Evolutionary conservation across 768 basidiomycete genomes (phyloP).

Genomic region (Trichaptum fuscoviolaceum): DNA sequence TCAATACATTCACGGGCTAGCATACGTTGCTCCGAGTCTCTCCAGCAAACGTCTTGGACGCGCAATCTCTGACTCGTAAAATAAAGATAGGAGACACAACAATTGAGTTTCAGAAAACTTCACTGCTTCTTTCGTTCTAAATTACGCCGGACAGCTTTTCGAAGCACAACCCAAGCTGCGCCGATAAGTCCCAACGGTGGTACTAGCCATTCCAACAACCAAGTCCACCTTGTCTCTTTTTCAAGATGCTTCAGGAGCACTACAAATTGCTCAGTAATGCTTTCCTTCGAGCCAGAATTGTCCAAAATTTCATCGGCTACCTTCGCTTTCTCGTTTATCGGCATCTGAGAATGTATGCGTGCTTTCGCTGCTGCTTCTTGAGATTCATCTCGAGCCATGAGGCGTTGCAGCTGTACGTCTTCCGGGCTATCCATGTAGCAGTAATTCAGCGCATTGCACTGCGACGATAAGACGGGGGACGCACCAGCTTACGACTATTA

Average conservation of each 20-base stretch:
- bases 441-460: background rate
- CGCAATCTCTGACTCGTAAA: background rate
- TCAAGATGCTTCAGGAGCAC: constrained; percentile 35
- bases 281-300: constrained; percentile 73
- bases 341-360: constrained; percentile 75
- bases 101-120: background rate
- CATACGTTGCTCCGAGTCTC: too few species aligned
- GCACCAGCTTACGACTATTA: constrained; percentile 91
- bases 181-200: constrained; percentile 51
- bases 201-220: constrained; percentile 41
- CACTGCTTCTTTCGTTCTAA: background rate
- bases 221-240: constrained; percentile 33
- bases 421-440: constrained; percentile 49
- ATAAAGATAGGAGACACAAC: background rate
- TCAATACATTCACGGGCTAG: too few species aligned
- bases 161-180: constrained; percentile 34
- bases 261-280: constrained; percentile 55
- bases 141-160: constrained; percentile 15
- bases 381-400: constrained; percentile 71
- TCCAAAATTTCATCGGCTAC: constrained; percentile 87
- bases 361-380: constrained; percentile 61
- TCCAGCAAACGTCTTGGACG: background rate
- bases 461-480: constrained; percentile 17
- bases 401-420: constrained; percentile 76
- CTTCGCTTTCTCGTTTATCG: constrained; percentile 71